phyloP scores from a whole-genome alignment of 2,329 filamentous ascomycete species.

The Stagonosporopsis rhizophila region DNA sequence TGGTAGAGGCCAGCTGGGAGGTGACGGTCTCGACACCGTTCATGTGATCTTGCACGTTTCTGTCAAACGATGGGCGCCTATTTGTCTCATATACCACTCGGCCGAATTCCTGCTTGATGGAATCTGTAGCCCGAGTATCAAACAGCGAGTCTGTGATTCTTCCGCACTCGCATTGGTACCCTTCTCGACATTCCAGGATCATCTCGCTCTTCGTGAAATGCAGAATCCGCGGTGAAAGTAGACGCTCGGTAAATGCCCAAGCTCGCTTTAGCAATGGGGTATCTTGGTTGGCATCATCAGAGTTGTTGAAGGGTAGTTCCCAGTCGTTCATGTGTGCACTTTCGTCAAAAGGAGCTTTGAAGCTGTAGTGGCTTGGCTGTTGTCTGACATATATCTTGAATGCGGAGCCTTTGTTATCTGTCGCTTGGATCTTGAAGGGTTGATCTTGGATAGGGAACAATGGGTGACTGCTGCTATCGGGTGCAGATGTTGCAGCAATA shows the following conservation, averaged over 20 bases:
- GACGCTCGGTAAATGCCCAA: constrained; percentile 45
- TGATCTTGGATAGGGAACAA: constrained; percentile 35
- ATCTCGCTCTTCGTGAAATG: constrained; percentile 47
- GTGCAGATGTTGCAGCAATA: constrained; percentile 43
- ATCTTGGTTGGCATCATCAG: constrained; percentile 37
- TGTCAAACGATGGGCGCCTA: constrained; percentile 14
- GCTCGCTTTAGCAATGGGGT: constrained; percentile 44
- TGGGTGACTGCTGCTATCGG: constrained; percentile 37
- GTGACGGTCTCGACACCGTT: constrained; percentile 35
- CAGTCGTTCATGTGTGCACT: constrained; percentile 46
- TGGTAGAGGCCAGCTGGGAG: constrained; percentile 38
- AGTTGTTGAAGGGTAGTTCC: constrained; percentile 44
- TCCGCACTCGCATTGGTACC: constrained; percentile 47
- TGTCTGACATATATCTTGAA: constrained; percentile 44
- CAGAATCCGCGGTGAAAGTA: constrained; percentile 42
- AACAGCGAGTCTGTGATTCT: constrained; percentile 40
- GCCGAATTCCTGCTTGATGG: constrained; percentile 45
- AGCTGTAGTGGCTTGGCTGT: constrained; percentile 47
- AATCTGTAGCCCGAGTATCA: constrained; percentile 44
- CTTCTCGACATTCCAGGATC: constrained; percentile 48
- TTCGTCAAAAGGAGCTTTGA: constrained; percentile 45
- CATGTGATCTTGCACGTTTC: constrained; percentile 9
- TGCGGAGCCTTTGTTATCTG: constrained; percentile 42
- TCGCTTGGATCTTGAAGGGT: constrained; percentile 44
- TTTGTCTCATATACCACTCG: constrained; percentile 31